phyloP scores from a whole-genome alignment of 306 rosid species.

The Acacia acuminata region DNA sequence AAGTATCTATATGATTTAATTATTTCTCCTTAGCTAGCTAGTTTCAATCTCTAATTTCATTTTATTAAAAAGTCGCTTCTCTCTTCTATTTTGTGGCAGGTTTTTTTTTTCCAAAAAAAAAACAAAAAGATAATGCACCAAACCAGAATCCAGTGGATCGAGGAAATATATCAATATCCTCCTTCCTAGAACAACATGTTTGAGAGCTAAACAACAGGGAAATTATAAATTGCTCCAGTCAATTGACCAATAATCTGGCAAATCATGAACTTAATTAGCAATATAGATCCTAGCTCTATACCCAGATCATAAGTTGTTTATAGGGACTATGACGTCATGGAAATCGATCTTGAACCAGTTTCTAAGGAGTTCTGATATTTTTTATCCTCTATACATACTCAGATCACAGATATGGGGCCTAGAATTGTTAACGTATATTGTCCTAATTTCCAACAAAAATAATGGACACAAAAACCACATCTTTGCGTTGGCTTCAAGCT shows the following conservation, averaged over 20 bases:
- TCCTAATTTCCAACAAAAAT: neutral
- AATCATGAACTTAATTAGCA: neutral
- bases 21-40: neutral
- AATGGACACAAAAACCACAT: neutral
- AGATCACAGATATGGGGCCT: neutral
- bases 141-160: neutral
- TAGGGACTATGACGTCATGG: neutral
- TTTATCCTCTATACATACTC: neutral
- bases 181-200: neutral
- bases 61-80: neutral
- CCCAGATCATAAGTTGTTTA: neutral
- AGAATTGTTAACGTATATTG: neutral
- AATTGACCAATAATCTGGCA: neutral
- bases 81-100: neutral
- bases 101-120: neutral
- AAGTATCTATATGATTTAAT: too few species aligned
- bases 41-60: neutral
- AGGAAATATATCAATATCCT: neutral
- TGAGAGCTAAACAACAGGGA: neutral
- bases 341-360: neutral
- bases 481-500: slow-evolving; percentile 34
- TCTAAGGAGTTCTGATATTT: neutral
- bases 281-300: neutral
- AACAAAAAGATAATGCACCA: neutral
- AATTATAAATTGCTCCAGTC: neutral